Evolutionary conservation across 2,329 filamentous ascomycete genomes (phyloP), one percentile per base, ranked within the genome.

Genomic region (Cryphonectria naterciae): DNA sequence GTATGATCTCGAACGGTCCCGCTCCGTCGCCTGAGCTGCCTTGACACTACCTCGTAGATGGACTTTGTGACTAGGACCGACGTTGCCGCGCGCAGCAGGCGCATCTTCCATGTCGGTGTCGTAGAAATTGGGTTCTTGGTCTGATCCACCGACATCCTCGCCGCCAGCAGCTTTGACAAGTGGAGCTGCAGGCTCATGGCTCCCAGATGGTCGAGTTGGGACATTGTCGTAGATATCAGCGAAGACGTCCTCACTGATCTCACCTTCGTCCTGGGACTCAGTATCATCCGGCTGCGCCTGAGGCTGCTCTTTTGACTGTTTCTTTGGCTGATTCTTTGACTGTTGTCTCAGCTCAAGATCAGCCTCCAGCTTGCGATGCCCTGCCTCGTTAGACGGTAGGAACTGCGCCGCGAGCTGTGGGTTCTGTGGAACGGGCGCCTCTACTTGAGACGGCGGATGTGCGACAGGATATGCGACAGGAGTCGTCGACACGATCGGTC

Each of bases 181-280:
- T 49, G 56, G 56, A 54, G 49, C 32, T 11, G 62, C 49, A 52
- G 54, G 39, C 28, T 52, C 52, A 4, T 70, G 41, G 52, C 43
- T 46, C 37, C 62, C 46, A 72, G 65, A 19, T 75, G 76, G 63
- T 74, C 75, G 13, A 85, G 83, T 65, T 13, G 65, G 54, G 17
- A 56, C 67, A 49, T 73, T 67, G 39, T 88, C 85, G 72, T 89
- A 89, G 2, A 86, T 75, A 75, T 89, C 86, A 65, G 89, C 86
- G 65, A 86, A 84, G 75, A 91, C 89, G 25, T 85, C 87, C 75
- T 95, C 93, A 73, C 89, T 92, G 41, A 96, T 79, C 78, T 97
- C 93, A 22, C 92, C 93, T 76, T 97, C 93, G 76, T 96, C 93
- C 37, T 80, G 73, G 28, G 75, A 75, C 10, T 77, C 75, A 25